phyloP scores from a whole-genome alignment of 2,329 filamentous ascomycete species.

The Exophiala sp. region DNA sequence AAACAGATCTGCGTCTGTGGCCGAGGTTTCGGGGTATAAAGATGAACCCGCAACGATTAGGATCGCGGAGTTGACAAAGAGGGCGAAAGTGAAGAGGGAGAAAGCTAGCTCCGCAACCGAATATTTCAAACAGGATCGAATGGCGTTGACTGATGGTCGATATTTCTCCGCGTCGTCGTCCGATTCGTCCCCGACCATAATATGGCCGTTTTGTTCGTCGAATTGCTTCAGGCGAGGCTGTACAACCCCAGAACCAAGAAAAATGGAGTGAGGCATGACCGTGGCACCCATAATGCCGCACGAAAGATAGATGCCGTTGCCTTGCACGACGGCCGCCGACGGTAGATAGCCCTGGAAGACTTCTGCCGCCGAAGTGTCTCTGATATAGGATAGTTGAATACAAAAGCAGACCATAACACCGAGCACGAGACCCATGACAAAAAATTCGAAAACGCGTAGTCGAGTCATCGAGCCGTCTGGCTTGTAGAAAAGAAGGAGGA shows the following conservation, averaged over 20 bases:
- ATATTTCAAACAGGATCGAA: slow-evolving; percentile 69
- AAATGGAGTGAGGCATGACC: slow-evolving; percentile 60
- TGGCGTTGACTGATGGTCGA: slow-evolving; percentile 67
- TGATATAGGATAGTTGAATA: slow-evolving; percentile 54
- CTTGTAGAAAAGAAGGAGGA: slow-evolving; percentile 55
- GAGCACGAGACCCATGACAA: slow-evolving; percentile 53
- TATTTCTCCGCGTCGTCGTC: slow-evolving; percentile 58
- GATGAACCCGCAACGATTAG: slow-evolving; percentile 77
- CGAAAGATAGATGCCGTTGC: slow-evolving; percentile 53
- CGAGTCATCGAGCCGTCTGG: slow-evolving; percentile 51
- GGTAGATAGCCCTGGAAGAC: slow-evolving; percentile 56
- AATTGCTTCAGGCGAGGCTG: slow-evolving; percentile 52
- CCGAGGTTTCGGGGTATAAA: slow-evolving; percentile 61
- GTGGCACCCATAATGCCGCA: slow-evolving; percentile 53
- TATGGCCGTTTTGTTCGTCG: slow-evolving; percentile 39
- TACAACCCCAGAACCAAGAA: slow-evolving; percentile 55
- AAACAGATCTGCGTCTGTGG: slow-evolving; percentile 72
- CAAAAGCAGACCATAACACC: slow-evolving; percentile 57
- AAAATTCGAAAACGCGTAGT: slow-evolving; percentile 52
- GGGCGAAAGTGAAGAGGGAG: slow-evolving; percentile 75
- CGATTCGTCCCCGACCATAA: slow-evolving; percentile 9
- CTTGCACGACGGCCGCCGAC: slow-evolving; percentile 50
- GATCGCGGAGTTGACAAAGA: slow-evolving; percentile 81
- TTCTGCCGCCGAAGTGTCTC: slow-evolving; percentile 47
- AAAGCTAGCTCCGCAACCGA: slow-evolving; percentile 67